phyloP scores from a whole-genome alignment of 345 rosid genomes.

The Hirschfeldia incana region DNA sequence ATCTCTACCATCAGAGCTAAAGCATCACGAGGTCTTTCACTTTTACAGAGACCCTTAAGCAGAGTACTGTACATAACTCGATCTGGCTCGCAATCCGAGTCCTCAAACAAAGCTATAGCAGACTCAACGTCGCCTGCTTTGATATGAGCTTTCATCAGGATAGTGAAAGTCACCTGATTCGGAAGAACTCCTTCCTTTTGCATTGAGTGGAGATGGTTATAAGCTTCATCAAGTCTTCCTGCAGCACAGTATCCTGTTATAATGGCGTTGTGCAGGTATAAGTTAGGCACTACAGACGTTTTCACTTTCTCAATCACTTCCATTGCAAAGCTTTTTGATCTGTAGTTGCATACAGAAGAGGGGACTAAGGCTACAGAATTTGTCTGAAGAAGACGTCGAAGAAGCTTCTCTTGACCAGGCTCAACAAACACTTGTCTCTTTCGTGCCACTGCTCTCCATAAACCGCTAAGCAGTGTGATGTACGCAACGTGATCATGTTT shows the following conservation, averaged over 20 bases:
- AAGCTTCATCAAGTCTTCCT: slow-evolving; percentile 55
- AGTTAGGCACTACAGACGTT: slow-evolving; percentile 45
- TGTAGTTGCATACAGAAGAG: slow-evolving; percentile 30
- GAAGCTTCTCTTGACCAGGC: slow-evolving; percentile 44
- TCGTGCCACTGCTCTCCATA: slow-evolving; percentile 43
- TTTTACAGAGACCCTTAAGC: background rate
- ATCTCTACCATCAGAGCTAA: slow-evolving; percentile 46
- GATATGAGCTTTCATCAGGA: slow-evolving; percentile 55
- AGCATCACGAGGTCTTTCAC: slow-evolving; percentile 15
- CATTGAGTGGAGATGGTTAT: slow-evolving; percentile 56
- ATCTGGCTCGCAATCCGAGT: slow-evolving; percentile 50
- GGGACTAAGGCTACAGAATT: slow-evolving; percentile 32
- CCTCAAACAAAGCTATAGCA: slow-evolving; percentile 56
- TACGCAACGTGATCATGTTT: slow-evolving; percentile 45
- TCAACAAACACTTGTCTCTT: slow-evolving; percentile 25
- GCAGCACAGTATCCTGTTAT: slow-evolving; percentile 53
- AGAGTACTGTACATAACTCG: slow-evolving; percentile 45
- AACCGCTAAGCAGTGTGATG: slow-evolving; percentile 52
- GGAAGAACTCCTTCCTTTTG: slow-evolving; percentile 53
- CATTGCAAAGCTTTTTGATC: slow-evolving; percentile 49
- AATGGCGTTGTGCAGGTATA: slow-evolving; percentile 54
- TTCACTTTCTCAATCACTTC: slow-evolving; percentile 49
- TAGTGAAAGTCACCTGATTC: slow-evolving; percentile 64
- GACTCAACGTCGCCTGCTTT: slow-evolving; percentile 50
- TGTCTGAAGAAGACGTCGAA: slow-evolving; percentile 46